Evolutionary conservation across 306 rosid genomes (phyloP).

Genomic region (Prunus mume): DNA sequence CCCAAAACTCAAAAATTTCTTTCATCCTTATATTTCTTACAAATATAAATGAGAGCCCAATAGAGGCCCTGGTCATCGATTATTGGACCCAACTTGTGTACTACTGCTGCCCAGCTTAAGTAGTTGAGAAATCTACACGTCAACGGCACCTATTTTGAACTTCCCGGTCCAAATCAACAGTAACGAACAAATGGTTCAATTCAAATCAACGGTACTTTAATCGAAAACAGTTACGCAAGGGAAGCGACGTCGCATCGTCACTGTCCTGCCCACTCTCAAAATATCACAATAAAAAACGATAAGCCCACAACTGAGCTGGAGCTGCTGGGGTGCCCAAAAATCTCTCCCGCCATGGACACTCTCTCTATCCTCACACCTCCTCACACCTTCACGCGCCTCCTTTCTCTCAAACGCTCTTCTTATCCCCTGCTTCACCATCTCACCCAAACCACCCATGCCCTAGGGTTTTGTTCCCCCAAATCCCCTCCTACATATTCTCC

Average conservation of each 20-base stretch:
- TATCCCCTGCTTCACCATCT: constrained; percentile 25
- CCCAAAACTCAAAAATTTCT: too few species aligned
- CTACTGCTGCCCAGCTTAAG: too few species aligned
- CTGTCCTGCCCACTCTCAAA: background rate
- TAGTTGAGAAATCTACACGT: too few species aligned
- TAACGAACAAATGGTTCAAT: background rate
- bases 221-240: background rate
- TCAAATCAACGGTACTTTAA: background rate
- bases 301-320: background rate
- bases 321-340: background rate
- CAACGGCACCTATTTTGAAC: background rate
- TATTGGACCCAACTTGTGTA: too few species aligned
- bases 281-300: background rate
- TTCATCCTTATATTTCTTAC: too few species aligned
- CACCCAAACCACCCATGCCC: constrained; percentile 18
- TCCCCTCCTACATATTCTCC: constrained; percentile 17
- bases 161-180: background rate
- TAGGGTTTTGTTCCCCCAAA: constrained; percentile 35
- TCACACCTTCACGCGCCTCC: constrained; percentile 16
- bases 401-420: constrained; percentile 1
- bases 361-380: constrained; percentile 30
- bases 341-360: constrained; percentile 84
- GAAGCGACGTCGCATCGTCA: background rate
- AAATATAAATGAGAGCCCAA: too few species aligned
- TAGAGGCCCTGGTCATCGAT: too few species aligned